Evolutionary conservation across 768 basidiomycete genomes (phyloP).

Genomic region (Chalciporus piperatus): DNA sequence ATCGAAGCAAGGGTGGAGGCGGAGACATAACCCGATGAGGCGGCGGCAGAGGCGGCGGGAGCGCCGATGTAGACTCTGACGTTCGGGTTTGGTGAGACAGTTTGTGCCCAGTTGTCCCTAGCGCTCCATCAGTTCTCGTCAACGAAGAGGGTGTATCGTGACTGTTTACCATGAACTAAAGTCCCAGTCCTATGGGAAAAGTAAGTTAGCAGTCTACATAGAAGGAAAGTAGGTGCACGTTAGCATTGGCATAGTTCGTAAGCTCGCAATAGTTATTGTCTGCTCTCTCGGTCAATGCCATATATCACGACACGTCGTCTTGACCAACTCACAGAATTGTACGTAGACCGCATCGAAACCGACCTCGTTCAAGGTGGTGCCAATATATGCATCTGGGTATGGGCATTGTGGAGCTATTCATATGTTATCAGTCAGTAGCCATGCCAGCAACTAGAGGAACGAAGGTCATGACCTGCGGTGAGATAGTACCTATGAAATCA

Average conservation of each 20-base stretch:
- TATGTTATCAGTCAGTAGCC: not conserved
- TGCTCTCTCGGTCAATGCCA: slow-evolving; percentile 14
- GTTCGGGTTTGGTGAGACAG: slow-evolving; percentile 40
- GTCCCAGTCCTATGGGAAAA: slow-evolving; percentile 43
- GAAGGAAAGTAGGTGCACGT: slow-evolving; percentile 20
- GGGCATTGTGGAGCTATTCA: slow-evolving; percentile 41
- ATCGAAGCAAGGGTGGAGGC: slow-evolving; percentile 32
- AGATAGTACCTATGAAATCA: slow-evolving; percentile 38
- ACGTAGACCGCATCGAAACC: slow-evolving; percentile 51
- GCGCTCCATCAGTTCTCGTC: not conserved
- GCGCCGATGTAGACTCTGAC: slow-evolving; percentile 50
- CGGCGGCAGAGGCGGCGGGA: slow-evolving; percentile 40
- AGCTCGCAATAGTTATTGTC: slow-evolving; percentile 48
- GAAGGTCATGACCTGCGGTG: slow-evolving; percentile 34
- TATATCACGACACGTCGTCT: slow-evolving; percentile 11
- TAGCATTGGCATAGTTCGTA: slow-evolving; percentile 41
- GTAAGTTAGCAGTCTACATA: not conserved
- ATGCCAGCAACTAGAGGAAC: not conserved
- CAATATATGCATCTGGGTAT: slow-evolving; percentile 46
- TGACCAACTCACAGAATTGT: slow-evolving; percentile 39
- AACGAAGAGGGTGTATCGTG: not conserved
- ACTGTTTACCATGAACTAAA: slow-evolving; percentile 36
- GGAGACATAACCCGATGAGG: slow-evolving; percentile 41
- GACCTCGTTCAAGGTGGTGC: slow-evolving; percentile 40
- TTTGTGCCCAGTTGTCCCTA: slow-evolving; percentile 49